A percentile compares a stretch with the other conserved stretches of the same genome.
Conservation (phyloP, 805 yeast genomes). For the Cyberlindnera misumaiensis region DNA sequence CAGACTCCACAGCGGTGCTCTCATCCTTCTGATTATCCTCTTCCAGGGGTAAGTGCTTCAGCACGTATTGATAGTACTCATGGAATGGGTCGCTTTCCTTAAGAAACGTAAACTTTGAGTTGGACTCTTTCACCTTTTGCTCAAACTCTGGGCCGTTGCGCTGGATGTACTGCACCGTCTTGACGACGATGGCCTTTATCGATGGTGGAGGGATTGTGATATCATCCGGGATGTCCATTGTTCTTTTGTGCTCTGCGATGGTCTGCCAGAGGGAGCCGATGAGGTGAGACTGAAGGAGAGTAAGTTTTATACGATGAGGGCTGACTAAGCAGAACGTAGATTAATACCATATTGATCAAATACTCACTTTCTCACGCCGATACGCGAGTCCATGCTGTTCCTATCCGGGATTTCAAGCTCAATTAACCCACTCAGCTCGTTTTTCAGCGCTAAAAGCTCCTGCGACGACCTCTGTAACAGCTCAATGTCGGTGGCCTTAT, state of each 20-base stretch:
- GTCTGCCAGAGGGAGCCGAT: no score
- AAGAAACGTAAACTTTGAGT: conserved; percentile 61
- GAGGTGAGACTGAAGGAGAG: no score
- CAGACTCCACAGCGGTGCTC: conserved; percentile 1
- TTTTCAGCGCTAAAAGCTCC: conserved; percentile 55
- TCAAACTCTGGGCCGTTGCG: conserved; percentile 68
- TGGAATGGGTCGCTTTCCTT: conserved; percentile 46
- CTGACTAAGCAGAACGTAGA: no score
- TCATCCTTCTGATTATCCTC: conserved; percentile 7
- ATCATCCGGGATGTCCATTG: conserved; percentile 31
- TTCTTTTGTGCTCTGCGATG: no score
- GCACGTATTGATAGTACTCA: conserved; percentile 46
- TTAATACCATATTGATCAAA: not conserved
- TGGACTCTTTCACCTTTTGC: conserved; percentile 36
- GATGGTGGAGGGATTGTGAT: conserved; percentile 50
- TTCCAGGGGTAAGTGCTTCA: conserved; percentile 27
- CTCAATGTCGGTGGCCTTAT: conserved; percentile 69
- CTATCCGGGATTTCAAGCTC: conserved; percentile 72
- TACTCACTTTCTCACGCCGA: not conserved
- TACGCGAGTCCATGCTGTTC: conserved; percentile 64
- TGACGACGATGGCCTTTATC: conserved; percentile 48
- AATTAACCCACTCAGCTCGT: conserved; percentile 60
- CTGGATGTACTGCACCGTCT: conserved; percentile 63
- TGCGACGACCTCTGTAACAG: conserved; percentile 58
- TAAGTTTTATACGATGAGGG: no score